A percentile compares a stretch with the other conserved stretches of the same genome.
These are phyloP conservation scores for Ophiocordyceps camponoti-leonardi DNA, from an alignment of 2,329 filamentous ascomycete genomes.

Conservation along the genomic window DNA sequence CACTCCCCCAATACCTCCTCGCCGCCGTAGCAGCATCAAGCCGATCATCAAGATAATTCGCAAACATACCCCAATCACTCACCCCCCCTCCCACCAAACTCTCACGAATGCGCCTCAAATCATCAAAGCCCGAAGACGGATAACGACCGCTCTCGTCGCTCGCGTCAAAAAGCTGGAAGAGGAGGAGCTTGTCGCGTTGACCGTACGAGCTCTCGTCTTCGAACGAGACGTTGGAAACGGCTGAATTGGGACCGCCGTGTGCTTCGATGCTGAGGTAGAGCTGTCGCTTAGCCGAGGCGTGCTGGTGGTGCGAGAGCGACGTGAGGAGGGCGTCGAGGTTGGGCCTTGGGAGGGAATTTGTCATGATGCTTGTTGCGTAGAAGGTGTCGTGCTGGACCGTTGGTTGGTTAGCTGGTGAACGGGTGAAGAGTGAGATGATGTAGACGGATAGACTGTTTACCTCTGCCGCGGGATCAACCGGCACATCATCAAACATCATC, in stretches of 20 bases:
- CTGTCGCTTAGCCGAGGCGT: conserved; percentile 10
- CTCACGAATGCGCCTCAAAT: conserved; percentile 5
- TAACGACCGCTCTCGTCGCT: conserved; percentile 14
- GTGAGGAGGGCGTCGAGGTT: conserved; percentile 5
- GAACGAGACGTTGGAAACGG: conserved; percentile 11
- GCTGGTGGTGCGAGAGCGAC: neutral
- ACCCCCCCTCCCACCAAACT: conserved; percentile 17
- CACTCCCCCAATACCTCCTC: conserved; percentile 28
- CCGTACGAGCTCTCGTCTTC: conserved; percentile 18
- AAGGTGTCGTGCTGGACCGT: conserved; percentile 8
- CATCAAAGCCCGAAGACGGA: conserved; percentile 23
- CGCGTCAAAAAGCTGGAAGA: conserved; percentile 33
- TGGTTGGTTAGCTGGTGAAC: too few species aligned
- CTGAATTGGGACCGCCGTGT: conserved; percentile 17
- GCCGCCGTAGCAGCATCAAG: conserved; percentile 28
- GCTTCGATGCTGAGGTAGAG: neutral
- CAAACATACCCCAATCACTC: conserved; percentile 28
- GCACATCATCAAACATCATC: conserved; percentile 6
- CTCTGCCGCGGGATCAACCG: neutral
- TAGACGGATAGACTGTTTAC: too few species aligned
- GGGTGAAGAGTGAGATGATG: too few species aligned
- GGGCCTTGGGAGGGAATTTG: conserved; percentile 6
- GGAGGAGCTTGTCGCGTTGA: conserved; percentile 26
- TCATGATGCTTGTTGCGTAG: conserved; percentile 9
- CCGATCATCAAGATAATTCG: conserved; percentile 34